Base-by-base conservation (phyloP, 306 rosid genomes). In the Geum urbanum region DNA sequence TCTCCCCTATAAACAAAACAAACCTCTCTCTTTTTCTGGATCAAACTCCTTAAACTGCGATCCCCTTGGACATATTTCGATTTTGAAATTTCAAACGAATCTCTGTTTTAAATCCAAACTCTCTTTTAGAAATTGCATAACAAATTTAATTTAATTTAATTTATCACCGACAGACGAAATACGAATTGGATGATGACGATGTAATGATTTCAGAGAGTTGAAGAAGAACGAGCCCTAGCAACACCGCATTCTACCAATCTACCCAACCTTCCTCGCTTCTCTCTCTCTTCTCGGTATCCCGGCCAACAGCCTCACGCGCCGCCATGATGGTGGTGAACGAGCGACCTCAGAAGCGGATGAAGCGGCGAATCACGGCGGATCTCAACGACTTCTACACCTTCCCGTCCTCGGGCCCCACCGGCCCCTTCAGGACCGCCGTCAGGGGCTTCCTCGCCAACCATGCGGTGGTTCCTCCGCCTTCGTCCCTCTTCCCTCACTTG, bases 281-380 rank as follows among this genome's bases (percentile, higher is more conserved):
- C 32, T 2, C 2, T 14, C 12, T 46, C 39, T 22, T 56, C 40
- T 12, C 10, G 16, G 15, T 2, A 10, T 56, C 61, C 1, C 8
- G 2, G 39, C 11, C 10, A 32, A 32, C 62, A 4, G 63, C 43
- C 18, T 8, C 64, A 35, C 64, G 64, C 64, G 64, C 64, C 64
- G 27, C 47, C 69, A 70, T 57, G 65, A 91, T 94, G 99, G 96
- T 88, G 60, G 92, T 87, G 43, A 90, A 61, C 74, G 90, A 87
- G 54, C 87, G 92, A 62, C 86, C 97, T 9, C 45, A 84, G 72
- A 94, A 91, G 79, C 85, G 96, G 71, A 86, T 87, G 92, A 91
- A 91, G 89, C 83, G 88, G 73, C 85, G 96, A 62, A 89, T 86
- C 76, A 87, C 96, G 19, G 96, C 95, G 0, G 99, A 94, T 78